These are phyloP conservation scores for Mollisia scopiformis DNA, from an alignment of 2,329 filamentous ascomycete species.

Conservation along the genomic window DNA sequence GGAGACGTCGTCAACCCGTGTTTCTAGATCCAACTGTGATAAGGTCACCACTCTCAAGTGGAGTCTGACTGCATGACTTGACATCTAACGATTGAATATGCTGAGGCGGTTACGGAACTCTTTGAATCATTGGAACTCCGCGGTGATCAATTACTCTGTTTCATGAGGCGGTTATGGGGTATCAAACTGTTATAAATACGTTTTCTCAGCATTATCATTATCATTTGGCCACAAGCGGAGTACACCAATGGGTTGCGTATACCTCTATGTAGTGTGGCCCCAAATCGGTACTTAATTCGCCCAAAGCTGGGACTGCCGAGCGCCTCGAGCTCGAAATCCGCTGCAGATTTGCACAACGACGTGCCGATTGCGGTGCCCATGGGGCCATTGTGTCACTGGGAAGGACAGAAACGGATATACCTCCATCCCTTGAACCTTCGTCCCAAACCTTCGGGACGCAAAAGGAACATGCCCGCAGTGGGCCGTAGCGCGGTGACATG, in stretches of 20 bases:
- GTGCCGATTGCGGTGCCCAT: background rate
- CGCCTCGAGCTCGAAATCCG: background rate
- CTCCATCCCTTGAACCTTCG: background rate
- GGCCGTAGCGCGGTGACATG: background rate
- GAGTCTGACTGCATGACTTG: background rate
- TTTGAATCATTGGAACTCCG: background rate
- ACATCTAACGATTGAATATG: no score
- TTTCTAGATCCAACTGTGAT: background rate
- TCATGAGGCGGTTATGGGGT: background rate
- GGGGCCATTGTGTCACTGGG: background rate
- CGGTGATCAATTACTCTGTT: background rate
- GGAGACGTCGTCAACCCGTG: background rate
- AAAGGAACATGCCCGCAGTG: background rate
- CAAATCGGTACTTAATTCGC: background rate
- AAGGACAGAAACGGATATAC: background rate
- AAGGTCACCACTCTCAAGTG: background rate
- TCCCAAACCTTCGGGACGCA: background rate
- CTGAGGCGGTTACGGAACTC: background rate
- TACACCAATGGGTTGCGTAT: no score
- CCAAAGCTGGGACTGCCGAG: background rate
- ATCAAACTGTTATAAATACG: no score
- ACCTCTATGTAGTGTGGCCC: background rate
- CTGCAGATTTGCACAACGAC: background rate
- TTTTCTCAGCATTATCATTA: no score
- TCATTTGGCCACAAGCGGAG: no score